phyloP scores from a whole-genome alignment of 805 yeast species.

The Saturnispora gosingensis region DNA sequence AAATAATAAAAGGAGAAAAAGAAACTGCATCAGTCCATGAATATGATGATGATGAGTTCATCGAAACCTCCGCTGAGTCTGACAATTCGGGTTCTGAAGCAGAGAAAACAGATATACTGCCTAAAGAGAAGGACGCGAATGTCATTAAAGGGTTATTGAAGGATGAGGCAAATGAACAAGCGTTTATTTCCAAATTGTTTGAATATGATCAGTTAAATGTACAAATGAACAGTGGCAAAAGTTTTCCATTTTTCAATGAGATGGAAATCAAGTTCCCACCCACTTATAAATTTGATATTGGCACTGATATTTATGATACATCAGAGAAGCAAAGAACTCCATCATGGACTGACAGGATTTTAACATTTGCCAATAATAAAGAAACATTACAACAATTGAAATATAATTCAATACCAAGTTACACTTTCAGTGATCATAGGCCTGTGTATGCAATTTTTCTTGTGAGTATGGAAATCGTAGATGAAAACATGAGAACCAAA shows the following conservation, averaged over 20 bases:
- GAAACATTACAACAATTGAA: constrained; percentile 42
- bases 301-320: constrained; percentile 72
- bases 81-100: not conserved
- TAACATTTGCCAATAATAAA: constrained; percentile 49
- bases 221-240: constrained; percentile 67
- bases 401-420: constrained; percentile 50
- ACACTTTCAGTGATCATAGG: constrained; percentile 77
- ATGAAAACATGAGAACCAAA: constrained; percentile 42
- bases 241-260: constrained; percentile 78
- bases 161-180: constrained; percentile 11
- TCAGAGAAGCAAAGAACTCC: constrained; percentile 91
- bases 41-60: not conserved
- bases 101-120: not conserved
- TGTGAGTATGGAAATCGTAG: constrained; percentile 55
- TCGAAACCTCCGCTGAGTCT: not conserved
- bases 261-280: constrained; percentile 75
- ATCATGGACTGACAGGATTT: constrained; percentile 93
- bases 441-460: constrained; percentile 74
- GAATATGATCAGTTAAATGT: constrained; percentile 69
- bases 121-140: constrained; percentile 1
- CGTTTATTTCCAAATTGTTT: constrained; percentile 32
- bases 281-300: constrained; percentile 89
- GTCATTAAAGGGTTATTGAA: constrained; percentile 3
- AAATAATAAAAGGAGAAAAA: not conserved
- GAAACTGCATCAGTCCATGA: not conserved